A percentile compares a stretch with the other conserved stretches of the same genome.
Evolutionary conservation across 148 eudicot species (phyloP).

Genomic region (Spergularia bocconei): DNA sequence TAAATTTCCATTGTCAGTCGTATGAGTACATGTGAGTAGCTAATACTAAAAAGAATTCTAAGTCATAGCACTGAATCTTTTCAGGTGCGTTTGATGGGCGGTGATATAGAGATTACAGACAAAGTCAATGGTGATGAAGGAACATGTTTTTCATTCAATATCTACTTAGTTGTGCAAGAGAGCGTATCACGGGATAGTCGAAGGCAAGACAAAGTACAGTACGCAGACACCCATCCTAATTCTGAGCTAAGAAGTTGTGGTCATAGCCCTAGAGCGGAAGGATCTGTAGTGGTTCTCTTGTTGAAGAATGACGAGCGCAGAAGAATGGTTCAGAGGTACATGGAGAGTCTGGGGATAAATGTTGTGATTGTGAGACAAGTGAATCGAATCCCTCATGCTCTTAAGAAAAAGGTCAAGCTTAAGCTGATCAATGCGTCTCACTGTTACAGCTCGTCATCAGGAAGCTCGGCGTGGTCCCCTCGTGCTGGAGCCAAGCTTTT

Average conservation of each 20-base stretch:
- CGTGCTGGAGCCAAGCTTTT: slow-evolving; percentile 2
- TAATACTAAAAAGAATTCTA: too few relatives aligned
- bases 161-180: slow-evolving; percentile 32
- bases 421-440: slow-evolving; percentile 25
- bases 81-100: slow-evolving; percentile 92
- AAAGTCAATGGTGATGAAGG: slow-evolving; percentile 58
- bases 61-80: not conserved
- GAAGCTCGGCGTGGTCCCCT: slow-evolving; percentile 14
- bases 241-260: slow-evolving; percentile 20
- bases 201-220: not conserved
- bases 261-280: slow-evolving; percentile 38
- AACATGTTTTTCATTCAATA: slow-evolving; percentile 68
- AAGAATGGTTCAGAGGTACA: slow-evolving; percentile 38
- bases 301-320: slow-evolving; percentile 54
- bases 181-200: not conserved
- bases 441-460: not conserved
- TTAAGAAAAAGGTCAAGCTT: slow-evolving; percentile 38
- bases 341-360: slow-evolving; percentile 52
- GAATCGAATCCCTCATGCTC: slow-evolving; percentile 35
- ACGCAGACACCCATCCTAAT: slow-evolving; percentile 17
- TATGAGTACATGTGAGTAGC: too few relatives aligned
- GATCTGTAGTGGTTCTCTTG: slow-evolving; percentile 54
- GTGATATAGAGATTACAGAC: slow-evolving; percentile 74
- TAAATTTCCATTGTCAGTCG: too few relatives aligned
- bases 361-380: slow-evolving; percentile 36